Evolutionary conservation across 1,284 basidiomycete genomes (phyloP).

Genomic region (Cutaneotrichosporon curvatum): DNA sequence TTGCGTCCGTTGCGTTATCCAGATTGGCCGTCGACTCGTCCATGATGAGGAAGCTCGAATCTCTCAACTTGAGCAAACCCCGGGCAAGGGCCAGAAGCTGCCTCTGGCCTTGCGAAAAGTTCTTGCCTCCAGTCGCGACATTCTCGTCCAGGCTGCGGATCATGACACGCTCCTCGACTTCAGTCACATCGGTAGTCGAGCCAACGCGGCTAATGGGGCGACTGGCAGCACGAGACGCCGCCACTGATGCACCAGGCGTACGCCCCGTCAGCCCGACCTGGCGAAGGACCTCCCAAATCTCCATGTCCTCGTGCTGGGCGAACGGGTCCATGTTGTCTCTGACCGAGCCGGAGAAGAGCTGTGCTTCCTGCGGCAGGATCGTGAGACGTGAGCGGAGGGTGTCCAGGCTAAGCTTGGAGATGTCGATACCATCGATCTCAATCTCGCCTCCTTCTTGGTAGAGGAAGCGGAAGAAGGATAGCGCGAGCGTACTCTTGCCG

Average conservation of each 20-base stretch:
- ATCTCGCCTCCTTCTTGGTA: constrained; percentile 46
- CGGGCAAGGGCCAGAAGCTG: constrained; percentile 53
- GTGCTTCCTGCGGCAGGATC: constrained; percentile 51
- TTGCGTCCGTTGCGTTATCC: constrained; percentile 47
- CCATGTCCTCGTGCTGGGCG: constrained; percentile 47
- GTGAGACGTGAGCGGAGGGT: constrained; percentile 50
- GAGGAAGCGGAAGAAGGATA: constrained; percentile 51
- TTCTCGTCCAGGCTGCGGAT: constrained; percentile 50
- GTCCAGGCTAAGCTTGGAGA: constrained; percentile 46
- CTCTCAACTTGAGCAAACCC: constrained; percentile 49
- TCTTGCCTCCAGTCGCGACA: constrained; percentile 50
- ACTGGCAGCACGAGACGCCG: constrained; percentile 18
- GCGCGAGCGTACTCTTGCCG: constrained; percentile 45
- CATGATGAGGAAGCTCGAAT: constrained; percentile 51
- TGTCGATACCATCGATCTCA: constrained; percentile 49
- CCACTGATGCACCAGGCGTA: constrained; percentile 30
- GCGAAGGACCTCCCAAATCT: constrained; percentile 51
- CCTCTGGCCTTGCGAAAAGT: constrained; percentile 49
- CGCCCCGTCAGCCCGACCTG: constrained; percentile 48
- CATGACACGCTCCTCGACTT: constrained; percentile 41
- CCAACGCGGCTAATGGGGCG: constrained; percentile 12
- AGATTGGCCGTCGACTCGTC: constrained; percentile 52
- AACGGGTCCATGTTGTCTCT: constrained; percentile 51
- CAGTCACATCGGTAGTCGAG: constrained; percentile 7
- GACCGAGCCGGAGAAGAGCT: constrained; percentile 47